Base-by-base conservation (phyloP, 2,329 filamentous ascomycete species). In the Didymosphaeria variabile region DNA sequence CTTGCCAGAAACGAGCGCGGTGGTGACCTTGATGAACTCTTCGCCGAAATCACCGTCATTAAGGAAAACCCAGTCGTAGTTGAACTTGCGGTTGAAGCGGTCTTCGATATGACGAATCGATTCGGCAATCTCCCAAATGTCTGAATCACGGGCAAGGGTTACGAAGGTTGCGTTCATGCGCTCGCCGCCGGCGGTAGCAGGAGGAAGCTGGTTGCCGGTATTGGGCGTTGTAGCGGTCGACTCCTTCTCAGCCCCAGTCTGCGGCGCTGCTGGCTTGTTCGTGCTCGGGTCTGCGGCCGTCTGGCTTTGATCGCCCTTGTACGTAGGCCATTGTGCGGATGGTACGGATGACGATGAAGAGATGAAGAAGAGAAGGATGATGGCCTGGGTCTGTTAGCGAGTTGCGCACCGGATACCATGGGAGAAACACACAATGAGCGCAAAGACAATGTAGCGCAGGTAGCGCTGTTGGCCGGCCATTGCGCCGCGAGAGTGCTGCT, bases 1-100 rank as follows among this genome's bases (percentile, higher is more conserved):
- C 71, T 88, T 97, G 59, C 95, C 95, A 13, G 94, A 98, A n/a
- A 96, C 91, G 40, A 99, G 86, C 1, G 93, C 90, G 5, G 87
- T 86, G 4, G 95, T 99, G 67, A 98, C 86, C 80, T 93, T 94
- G 80, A 94, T 98, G 86, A 99, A 99, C 10, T 88, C 89, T 3
- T 92, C 91, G 76, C 97, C 91, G 74, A 99, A 99, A 0, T 93
- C 92, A 78, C 94, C 88, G 77, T 99, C 95, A 81, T 99, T 99
- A 64, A 99, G 84, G 83, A 99, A 99, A 56, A 99, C 94, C 96
- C 96, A 99, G 78, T 98, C 94, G 81, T 99, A 99, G 83, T 97
- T 90, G 84, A 91, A 98, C 73, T 94, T 91, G 73, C 89, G 88
- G 83, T 99, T 99, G 88, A 99, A 99, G 75, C 95, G 92, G 80